Evolutionary conservation across 106 monocot species (phyloP).

Genomic region (Acanthochlamys bracteata): DNA sequence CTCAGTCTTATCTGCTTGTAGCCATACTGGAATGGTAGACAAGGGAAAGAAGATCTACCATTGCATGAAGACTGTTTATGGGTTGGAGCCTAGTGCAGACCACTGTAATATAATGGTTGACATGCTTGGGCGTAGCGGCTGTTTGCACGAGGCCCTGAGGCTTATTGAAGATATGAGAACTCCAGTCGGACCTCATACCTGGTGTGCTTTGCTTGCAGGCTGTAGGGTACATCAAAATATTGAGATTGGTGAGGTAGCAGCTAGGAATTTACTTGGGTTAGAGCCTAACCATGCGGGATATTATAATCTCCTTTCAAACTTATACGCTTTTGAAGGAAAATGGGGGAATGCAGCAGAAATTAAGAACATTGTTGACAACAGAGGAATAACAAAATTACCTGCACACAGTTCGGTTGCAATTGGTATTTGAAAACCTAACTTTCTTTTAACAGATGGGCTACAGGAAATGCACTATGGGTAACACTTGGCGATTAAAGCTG

Average conservation of each 20-base stretch:
- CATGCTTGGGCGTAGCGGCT: constrained; percentile 44
- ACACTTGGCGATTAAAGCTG: too few species aligned
- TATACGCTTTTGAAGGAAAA: constrained; percentile 43
- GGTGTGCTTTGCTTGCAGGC: constrained; percentile 65
- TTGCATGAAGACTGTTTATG: constrained; percentile 33
- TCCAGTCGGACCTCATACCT: constrained; percentile 21
- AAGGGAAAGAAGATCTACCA: constrained; percentile 36
- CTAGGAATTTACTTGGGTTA: constrained; percentile 29
- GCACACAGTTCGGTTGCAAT: constrained; percentile 42
- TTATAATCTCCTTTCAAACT: constrained; percentile 28
- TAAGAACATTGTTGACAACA: constrained; percentile 20
- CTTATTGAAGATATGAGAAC: constrained; percentile 25
- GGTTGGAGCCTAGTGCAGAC: constrained; percentile 30
- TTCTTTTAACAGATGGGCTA: too few species aligned
- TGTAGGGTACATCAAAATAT: constrained; percentile 34
- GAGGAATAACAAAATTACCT: constrained; percentile 25
- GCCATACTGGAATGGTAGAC: constrained; percentile 43
- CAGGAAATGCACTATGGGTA: too few species aligned
- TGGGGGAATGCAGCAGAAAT: constrained; percentile 33
- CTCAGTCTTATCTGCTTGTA: constrained; percentile 55
- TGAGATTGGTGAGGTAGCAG: constrained; percentile 38
- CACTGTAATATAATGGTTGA: constrained; percentile 51
- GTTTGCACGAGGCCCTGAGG: constrained; percentile 39
- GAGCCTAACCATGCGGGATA: constrained; percentile 41
- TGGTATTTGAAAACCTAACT: background rate